A percentile compares a stretch with the other conserved stretches of the same genome.
Conservation (phyloP, 371 early-diverging fungal species). For the Lichtheimia ramosa region DNA sequence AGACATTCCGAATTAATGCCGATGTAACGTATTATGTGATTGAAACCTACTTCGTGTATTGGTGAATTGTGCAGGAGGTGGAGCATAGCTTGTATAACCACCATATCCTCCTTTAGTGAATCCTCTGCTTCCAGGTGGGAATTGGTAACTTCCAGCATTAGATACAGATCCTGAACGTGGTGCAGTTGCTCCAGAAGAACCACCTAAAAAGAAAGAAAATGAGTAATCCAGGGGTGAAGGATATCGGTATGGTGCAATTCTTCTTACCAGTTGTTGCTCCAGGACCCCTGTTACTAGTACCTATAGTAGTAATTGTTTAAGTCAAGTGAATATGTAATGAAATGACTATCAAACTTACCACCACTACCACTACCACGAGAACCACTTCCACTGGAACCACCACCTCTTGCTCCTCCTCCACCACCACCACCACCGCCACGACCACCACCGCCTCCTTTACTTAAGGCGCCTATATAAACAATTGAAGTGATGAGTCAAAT, state of each 20-base stretch:
- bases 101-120: conserved; percentile 43
- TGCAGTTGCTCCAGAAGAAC: conserved; percentile 3
- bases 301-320: neutral
- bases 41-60: conserved; percentile 28
- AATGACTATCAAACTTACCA: conserved; percentile 7
- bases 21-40: neutral
- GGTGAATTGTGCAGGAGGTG: conserved; percentile 19
- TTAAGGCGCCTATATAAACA: conserved; percentile 7
- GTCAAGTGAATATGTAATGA: neutral
- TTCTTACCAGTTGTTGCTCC: conserved; percentile 8
- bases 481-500: too few relatives aligned
- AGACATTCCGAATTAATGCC: neutral
- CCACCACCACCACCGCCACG: conserved; percentile 23
- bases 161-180: conserved; percentile 19
- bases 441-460: conserved; percentile 29
- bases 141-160: conserved; percentile 18
- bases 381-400: conserved; percentile 12
- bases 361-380: conserved; percentile 7
- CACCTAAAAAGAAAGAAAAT: conserved; percentile 6
- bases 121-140: conserved; percentile 16
- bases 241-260: neutral
- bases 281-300: conserved; percentile 14
- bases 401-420: conserved; percentile 20
- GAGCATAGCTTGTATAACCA: conserved; percentile 11
- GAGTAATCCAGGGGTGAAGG: neutral